phyloP scores from a whole-genome alignment of 2,329 filamentous ascomycete species.

The Dichotomopilus funicola region DNA sequence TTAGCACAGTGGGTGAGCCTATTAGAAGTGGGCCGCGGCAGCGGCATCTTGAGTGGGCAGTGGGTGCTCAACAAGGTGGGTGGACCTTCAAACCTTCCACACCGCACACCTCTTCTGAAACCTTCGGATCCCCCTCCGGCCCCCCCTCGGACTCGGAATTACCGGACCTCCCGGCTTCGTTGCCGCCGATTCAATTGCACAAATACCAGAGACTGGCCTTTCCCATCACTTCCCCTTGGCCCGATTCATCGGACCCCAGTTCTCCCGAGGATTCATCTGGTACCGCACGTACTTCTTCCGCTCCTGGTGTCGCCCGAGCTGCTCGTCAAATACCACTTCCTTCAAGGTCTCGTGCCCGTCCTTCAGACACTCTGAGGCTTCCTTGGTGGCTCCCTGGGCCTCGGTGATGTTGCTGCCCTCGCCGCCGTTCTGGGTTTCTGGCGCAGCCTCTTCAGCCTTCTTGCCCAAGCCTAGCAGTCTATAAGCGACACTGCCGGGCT shows the following conservation, averaged over 20 bases:
- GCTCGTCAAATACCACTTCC: conserved; percentile 64
- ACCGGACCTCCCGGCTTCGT: neutral
- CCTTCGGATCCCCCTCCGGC: too few species aligned
- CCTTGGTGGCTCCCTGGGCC: conserved; percentile 17
- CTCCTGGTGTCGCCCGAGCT: conserved; percentile 63
- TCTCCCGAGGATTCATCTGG: conserved; percentile 80
- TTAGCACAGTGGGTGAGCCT: too few species aligned
- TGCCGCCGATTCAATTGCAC: neutral
- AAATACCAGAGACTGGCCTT: conserved; percentile 20
- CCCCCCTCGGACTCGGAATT: neutral
- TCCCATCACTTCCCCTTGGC: conserved; percentile 54
- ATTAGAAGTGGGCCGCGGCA: neutral
- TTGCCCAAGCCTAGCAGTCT: conserved; percentile 52
- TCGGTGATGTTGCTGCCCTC: conserved; percentile 26
- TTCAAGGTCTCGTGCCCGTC: conserved; percentile 21
- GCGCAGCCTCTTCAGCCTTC: conserved; percentile 24
- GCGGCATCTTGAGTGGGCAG: neutral
- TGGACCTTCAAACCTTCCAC: too few species aligned
- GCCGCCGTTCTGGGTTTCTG: conserved; percentile 25
- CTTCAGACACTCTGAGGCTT: conserved; percentile 23
- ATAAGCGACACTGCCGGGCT: conserved; percentile 63
- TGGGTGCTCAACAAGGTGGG: neutral
- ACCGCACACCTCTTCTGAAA: too few species aligned
- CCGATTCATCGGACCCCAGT: conserved; percentile 81
- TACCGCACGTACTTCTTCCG: conserved; percentile 72